Evolutionary conservation across 2,329 filamentous ascomycete species (phyloP).

Genomic region (Talaromyces albobiverticillius): DNA sequence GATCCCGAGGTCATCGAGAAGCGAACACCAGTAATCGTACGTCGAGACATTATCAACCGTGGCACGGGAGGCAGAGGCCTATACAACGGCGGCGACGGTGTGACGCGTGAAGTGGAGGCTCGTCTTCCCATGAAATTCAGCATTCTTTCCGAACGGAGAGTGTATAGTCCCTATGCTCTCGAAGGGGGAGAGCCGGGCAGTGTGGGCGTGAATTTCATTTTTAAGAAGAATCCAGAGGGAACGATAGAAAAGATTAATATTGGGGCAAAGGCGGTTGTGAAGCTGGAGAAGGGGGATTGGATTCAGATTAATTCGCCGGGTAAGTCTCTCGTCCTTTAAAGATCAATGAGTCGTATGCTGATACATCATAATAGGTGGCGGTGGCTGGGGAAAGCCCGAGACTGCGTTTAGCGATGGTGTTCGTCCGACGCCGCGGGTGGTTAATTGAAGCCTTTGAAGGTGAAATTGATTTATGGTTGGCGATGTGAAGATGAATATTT

Average conservation of each 20-base stretch:
- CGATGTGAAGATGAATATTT: too few relatives aligned
- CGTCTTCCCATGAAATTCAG: slow-evolving; percentile 70
- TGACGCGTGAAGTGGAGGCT: slow-evolving; percentile 74
- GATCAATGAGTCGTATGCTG: neutral
- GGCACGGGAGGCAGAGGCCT: slow-evolving; percentile 62
- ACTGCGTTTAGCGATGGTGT: neutral
- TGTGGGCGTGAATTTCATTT: slow-evolving; percentile 14
- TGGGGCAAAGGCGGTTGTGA: slow-evolving; percentile 12
- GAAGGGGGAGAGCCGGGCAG: slow-evolving; percentile 61
- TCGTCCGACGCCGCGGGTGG: neutral
- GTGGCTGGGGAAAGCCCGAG: slow-evolving; percentile 14
- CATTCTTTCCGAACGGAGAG: slow-evolving; percentile 69
- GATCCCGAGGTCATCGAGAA: slow-evolving; percentile 73
- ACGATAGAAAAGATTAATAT: slow-evolving; percentile 15
- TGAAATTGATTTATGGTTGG: too few relatives aligned
- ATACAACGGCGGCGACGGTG: slow-evolving; percentile 67
- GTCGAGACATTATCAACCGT: slow-evolving; percentile 62
- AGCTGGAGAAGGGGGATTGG: slow-evolving; percentile 10
- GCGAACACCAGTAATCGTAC: slow-evolving; percentile 67
- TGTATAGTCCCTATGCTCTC: slow-evolving; percentile 72
- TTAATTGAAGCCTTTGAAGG: too few relatives aligned
- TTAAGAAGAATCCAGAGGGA: slow-evolving; percentile 12
- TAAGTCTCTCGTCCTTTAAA: neutral
- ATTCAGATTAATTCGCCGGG: slow-evolving; percentile 16
- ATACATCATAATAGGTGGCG: slow-evolving; percentile 7